Evolutionary conservation across 1,284 basidiomycete species (phyloP), one percentile per base, ranked within the genome.

Genomic region (Ceratobasidium sp.): DNA sequence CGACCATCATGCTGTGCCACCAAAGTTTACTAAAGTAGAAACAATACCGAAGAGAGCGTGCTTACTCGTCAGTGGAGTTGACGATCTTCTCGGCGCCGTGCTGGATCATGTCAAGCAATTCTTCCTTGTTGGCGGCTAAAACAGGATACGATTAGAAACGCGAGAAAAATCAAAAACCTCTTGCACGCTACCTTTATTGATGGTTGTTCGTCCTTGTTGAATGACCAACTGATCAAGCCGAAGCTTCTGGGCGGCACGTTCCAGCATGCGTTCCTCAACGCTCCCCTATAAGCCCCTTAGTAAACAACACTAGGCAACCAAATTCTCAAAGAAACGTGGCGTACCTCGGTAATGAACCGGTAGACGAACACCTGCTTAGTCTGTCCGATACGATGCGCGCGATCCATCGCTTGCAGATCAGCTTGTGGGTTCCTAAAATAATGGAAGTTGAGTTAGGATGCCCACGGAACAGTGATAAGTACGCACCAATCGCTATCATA

Each of bases 281-380:
- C 96, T 97, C 68, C 93, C 88, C 82, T 86, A 78, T 17, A 43
- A 29, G 52, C 52, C 49, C 2, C 9, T 13, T 13, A 64, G 9
- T 67, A 77, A 61, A 19, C 73, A 29, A 64, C n/a, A 32, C 17
- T 37, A 49, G 49, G 5, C 13, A 22, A 32, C 13, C n/a, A 7
- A 19, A 49, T 15, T 9, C 11, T 49, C 54, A 64, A 40, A 17
- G 32, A 51, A 19, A 37, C 3, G 17, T 8, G 19, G 44, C 65
- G 11, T 22, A 84, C 92, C 83, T 98, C 96, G 0, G 98, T 99
- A 81, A 99, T 95, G 84, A 99, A 99, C 34, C 97, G 88, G 88
- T 97, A 99, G 0, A 99, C 98, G 82, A 97, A 98, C 22, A 99
- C 97, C 84, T 99, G 97, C 85, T 99, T 99, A 67, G 95, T 99